Base-by-base conservation (phyloP, 1,139 yeast genomes). In the Maudiozyma humilis region DNA sequence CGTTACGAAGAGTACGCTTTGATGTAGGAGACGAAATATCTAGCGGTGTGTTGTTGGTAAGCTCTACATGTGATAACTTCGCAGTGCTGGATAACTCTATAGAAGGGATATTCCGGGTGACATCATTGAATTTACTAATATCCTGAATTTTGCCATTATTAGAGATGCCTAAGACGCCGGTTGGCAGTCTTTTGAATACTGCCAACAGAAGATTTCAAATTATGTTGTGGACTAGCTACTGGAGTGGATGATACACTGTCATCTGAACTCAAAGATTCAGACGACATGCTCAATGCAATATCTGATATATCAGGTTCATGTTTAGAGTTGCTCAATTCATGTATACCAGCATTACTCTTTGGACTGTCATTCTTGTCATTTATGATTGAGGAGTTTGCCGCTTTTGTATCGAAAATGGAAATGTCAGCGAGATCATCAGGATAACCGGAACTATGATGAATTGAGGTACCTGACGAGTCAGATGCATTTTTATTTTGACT, bases 91-190 rank as follows among this genome's bases (percentile, higher is more conserved):
- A n/a, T n/a, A n/a, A n/a, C n/a, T n/a, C n/a, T n/a, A 10, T 23
- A 23, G 27, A 10, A 23, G 27, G 27, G 6, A 23, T 23, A 23
- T 23, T 10, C 10, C 8, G 27, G 10, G 27, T 23, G 10, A 23
- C 10, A 23, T n/a, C n/a, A n/a, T n/a, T n/a, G n/a, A n/a, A n/a
- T n/a, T n/a, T n/a, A 23, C 39, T 38, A 6, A 42, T 34, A 30
- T 38, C 38, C 8, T 19, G 20, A 15, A 42, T 25, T 33, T 34
- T 42, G 2, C 44, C 37, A 32, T 36, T 35, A 29, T 44, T 42
- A 44, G 50, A 44, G 41, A 43, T 45, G 51, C 51, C 51, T 48
- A 48, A 48, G 51, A 37, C 44, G 49, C 34, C 42, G 45, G 15
- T 19, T 16, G 10, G 6, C 10, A 6, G 27, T 10, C 10, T 6